Percentiles rank a stretch among this genome's conserved stretches.
Evolutionary conservation across 805 yeast species (phyloP).

Genomic region (Monosporozyma servazzii): DNA sequence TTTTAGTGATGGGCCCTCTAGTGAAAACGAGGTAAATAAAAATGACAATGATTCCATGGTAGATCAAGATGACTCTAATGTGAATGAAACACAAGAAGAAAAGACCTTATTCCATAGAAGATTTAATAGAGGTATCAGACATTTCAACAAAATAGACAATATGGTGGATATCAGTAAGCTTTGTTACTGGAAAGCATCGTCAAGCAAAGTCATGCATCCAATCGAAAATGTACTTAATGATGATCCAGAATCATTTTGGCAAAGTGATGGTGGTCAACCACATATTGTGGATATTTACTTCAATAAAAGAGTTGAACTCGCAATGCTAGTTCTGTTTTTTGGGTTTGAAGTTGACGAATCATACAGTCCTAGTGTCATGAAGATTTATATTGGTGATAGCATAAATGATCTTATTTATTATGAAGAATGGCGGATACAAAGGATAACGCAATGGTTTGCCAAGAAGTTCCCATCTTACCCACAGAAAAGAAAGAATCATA

Average conservation of each 20-base stretch:
- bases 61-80: not conserved
- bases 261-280: slow-evolving; percentile 87
- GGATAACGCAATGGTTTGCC: slow-evolving; percentile 28
- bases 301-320: slow-evolving; percentile 62
- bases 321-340: slow-evolving; percentile 60
- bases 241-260: slow-evolving; percentile 75
- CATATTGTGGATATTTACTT: slow-evolving; percentile 75
- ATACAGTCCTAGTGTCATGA: slow-evolving; percentile 59
- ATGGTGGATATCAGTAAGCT: slow-evolving; percentile 67
- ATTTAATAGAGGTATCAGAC: slow-evolving; percentile 17
- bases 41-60: not conserved
- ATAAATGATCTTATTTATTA: slow-evolving; percentile 22
- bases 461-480: slow-evolving; percentile 10
- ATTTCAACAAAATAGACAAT: slow-evolving; percentile 31
- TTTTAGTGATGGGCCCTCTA: not conserved
- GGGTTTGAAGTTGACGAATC: slow-evolving; percentile 75
- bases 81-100: not conserved
- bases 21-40: not conserved
- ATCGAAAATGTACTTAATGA: slow-evolving; percentile 65
- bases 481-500: not conserved
- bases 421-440: slow-evolving; percentile 19
- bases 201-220: slow-evolving; percentile 64
- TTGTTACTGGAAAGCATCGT: slow-evolving; percentile 80
- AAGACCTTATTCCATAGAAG: not conserved
- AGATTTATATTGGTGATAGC: slow-evolving; percentile 27